Percentiles rank a stretch among this genome's conserved stretches.
Conservation (phyloP, 495 filamentous ascomycete species). For the Friedmanniomyces simplex region DNA sequence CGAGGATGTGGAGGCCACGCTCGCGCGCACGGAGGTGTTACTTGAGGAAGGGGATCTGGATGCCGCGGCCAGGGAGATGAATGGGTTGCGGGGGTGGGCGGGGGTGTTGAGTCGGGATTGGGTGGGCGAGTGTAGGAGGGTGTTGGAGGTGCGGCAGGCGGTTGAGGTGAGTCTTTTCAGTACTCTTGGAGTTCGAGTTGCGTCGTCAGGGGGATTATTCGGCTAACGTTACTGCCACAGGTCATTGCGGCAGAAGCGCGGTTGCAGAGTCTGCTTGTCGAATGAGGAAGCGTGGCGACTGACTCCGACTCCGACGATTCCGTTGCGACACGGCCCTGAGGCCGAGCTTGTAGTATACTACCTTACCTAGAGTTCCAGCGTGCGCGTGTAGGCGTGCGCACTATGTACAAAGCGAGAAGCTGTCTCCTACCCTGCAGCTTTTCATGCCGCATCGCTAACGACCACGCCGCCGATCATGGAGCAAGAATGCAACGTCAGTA, state of each 20-base stretch:
- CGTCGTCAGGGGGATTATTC: neutral
- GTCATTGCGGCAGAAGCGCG: conserved; percentile 37
- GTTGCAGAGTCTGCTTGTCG: conserved; percentile 35
- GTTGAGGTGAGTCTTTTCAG: conserved; percentile 61
- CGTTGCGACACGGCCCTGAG: neutral
- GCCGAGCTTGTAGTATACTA: neutral
- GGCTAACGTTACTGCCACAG: conserved; percentile 11
- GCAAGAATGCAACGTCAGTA: no score
- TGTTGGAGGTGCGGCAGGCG: conserved; percentile 90
- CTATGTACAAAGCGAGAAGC: neutral
- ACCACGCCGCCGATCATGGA: no score
- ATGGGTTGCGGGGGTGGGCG: conserved; percentile 80
- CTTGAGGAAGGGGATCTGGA: conserved; percentile 90
- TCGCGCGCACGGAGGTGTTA: conserved; percentile 74
- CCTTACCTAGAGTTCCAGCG: neutral
- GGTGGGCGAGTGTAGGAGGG: conserved; percentile 75
- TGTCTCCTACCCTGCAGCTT: neutral
- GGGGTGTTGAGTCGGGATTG: conserved; percentile 88
- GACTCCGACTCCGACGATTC: neutral
- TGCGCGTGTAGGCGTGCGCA: neutral
- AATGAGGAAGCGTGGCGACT: conserved; percentile 17
- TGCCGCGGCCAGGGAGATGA: conserved; percentile 88
- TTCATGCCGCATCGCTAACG: neutral
- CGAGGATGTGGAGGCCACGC: conserved; percentile 87
- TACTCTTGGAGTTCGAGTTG: no score